Percentiles rank a stretch among this genome's conserved stretches.
These are phyloP conservation scores for Lipomyces japonicus DNA, from an alignment of 805 yeast genomes.

Conservation along the genomic window DNA sequence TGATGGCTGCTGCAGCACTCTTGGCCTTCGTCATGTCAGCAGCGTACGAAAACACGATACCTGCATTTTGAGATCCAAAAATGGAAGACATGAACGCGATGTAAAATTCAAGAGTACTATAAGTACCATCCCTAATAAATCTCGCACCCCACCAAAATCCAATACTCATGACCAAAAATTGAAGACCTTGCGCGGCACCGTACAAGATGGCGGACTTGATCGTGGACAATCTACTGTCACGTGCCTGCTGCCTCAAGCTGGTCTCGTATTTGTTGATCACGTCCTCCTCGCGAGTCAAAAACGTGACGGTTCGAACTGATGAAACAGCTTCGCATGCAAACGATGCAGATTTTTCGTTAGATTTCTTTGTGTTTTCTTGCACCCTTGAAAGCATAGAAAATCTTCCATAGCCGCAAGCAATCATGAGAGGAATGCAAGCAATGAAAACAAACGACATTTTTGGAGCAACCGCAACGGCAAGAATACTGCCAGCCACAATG, in stretches of 20 bases:
- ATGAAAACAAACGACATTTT: constrained; percentile 41
- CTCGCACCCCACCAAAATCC: constrained; percentile 46
- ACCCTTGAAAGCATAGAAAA: constrained; percentile 37
- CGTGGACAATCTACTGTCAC: neutral
- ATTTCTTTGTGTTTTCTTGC: constrained; percentile 38
- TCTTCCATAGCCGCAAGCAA: constrained; percentile 43
- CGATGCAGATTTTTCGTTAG: constrained; percentile 40
- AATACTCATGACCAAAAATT: constrained; percentile 41
- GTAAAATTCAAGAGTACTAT: constrained; percentile 38
- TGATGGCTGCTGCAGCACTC: constrained; percentile 38
- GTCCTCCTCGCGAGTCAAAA: constrained; percentile 43
- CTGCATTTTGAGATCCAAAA: constrained; percentile 46
- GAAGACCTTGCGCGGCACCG: constrained; percentile 33
- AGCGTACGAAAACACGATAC: constrained; percentile 41
- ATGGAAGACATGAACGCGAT: constrained; percentile 41
- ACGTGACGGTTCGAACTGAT: constrained; percentile 43
- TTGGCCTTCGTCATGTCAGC: constrained; percentile 46
- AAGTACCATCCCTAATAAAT: constrained; percentile 35
- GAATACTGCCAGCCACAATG: constrained; percentile 39
- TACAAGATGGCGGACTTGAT: constrained; percentile 34
- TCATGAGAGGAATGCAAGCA: constrained; percentile 37
- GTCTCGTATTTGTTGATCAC: constrained; percentile 35
- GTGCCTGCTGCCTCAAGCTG: constrained; percentile 15
- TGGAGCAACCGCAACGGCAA: constrained; percentile 42
- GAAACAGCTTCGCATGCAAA: constrained; percentile 43